Conservation (phyloP, 352 stramenopile genomes). For the Peronospora farinosa region DNA sequence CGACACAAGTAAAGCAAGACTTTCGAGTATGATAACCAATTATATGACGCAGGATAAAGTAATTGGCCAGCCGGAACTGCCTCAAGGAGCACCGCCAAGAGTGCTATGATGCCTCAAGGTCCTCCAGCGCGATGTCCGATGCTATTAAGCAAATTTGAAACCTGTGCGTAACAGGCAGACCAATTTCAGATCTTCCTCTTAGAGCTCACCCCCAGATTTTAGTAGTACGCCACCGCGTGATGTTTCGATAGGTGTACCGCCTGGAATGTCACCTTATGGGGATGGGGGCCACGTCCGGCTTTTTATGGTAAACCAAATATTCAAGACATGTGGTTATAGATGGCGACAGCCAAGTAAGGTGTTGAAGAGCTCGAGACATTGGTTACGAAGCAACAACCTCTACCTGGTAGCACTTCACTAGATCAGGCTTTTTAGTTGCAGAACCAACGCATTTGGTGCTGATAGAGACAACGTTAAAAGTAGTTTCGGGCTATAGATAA, state of each 20-base stretch:
- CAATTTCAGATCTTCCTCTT: slow-evolving; percentile 13
- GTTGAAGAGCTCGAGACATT: slow-evolving; percentile 95
- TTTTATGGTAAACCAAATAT: slow-evolving; percentile 90
- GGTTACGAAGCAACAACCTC: slow-evolving; percentile 90
- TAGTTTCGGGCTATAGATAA: slow-evolving; percentile 93
- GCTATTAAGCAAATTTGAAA: neutral
- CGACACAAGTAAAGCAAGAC: too few species aligned
- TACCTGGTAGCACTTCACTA: slow-evolving; percentile 46
- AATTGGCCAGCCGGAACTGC: too few species aligned
- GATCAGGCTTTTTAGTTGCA: slow-evolving; percentile 86
- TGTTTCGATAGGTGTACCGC: slow-evolving; percentile 26
- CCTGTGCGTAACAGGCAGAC: slow-evolving; percentile 5
- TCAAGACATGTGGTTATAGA: slow-evolving; percentile 93
- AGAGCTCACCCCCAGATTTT: slow-evolving; percentile 10
- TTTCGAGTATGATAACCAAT: too few species aligned
- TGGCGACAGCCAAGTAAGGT: slow-evolving; percentile 90
- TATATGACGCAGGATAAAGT: too few species aligned
- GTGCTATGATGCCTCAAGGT: neutral
- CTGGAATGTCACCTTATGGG: slow-evolving; percentile 30
- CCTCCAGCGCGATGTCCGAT: slow-evolving; percentile 14
- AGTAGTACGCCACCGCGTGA: slow-evolving; percentile 1
- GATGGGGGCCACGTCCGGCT: slow-evolving; percentile 19
- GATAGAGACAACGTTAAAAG: slow-evolving; percentile 95
- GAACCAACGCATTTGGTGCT: slow-evolving; percentile 89
- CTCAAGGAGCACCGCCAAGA: too few species aligned